These are phyloP conservation scores for Botrytis galanthina DNA, from an alignment of 2,329 filamentous ascomycete species.

Conservation along the genomic window DNA sequence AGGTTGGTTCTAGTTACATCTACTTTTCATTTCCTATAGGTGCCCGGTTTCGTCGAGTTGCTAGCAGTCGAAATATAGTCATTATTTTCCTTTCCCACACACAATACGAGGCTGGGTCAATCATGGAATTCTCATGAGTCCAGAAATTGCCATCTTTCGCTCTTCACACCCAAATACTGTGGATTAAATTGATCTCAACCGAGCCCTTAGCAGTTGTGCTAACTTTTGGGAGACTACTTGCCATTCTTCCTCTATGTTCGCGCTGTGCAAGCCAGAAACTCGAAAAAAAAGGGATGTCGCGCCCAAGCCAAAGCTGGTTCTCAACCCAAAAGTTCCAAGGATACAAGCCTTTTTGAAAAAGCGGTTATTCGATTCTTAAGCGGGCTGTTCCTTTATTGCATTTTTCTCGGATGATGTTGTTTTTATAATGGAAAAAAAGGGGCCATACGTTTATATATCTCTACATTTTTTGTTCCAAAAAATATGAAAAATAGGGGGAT, in stretches of 20 bases:
- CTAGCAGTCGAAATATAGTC: background rate
- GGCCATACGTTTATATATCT: background rate
- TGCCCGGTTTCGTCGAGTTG: background rate
- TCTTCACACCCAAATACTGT: background rate
- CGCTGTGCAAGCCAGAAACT: background rate
- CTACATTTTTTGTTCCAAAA: background rate
- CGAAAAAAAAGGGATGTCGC: too few species aligned
- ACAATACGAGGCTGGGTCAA: background rate
- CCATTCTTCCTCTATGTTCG: background rate
- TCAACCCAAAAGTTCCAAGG: background rate
- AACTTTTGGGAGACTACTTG: background rate
- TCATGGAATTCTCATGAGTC: background rate
- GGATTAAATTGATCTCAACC: background rate
- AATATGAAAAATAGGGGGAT: background rate
- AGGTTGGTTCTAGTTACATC: constrained; percentile 2
- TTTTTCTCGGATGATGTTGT: background rate
- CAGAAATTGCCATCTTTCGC: background rate
- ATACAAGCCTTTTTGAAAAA: background rate
- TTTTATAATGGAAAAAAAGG: background rate
- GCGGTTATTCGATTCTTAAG: background rate
- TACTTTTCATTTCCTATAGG: background rate
- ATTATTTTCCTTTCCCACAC: background rate
- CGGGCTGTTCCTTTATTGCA: background rate
- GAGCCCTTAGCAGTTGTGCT: background rate
- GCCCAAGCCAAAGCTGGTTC: background rate